Evolutionary conservation across 208 protist genomes (phyloP).

Genomic region (Trypanosoma mega): DNA sequence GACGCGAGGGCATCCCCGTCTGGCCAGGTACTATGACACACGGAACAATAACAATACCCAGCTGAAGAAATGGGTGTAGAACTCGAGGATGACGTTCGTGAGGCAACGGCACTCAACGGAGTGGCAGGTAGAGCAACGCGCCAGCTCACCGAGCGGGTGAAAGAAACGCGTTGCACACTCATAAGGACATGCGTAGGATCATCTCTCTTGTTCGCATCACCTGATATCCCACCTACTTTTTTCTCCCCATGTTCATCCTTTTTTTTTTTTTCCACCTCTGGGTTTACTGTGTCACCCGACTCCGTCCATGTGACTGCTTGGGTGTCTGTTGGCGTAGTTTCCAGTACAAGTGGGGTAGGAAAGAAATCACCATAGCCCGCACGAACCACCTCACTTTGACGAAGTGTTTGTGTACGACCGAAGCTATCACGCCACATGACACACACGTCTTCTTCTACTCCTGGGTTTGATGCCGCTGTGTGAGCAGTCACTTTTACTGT

Average conservation of each 20-base stretch:
- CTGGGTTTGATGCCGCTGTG: constrained; percentile 6
- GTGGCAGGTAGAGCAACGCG: no score
- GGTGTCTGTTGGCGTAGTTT: no score
- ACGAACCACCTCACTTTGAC: constrained; percentile 25
- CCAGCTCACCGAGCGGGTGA: constrained; percentile 58
- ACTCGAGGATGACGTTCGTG: background rate
- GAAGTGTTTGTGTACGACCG: constrained; percentile 24
- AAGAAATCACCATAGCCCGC: constrained; percentile 43
- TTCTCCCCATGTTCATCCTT: background rate
- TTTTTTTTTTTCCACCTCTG: no score
- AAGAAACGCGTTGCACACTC: constrained; percentile 46
- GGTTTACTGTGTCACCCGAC: no score
- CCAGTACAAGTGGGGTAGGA: constrained; percentile 33
- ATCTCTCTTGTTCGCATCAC: background rate
- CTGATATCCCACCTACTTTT: background rate
- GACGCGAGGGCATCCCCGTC: constrained; percentile 11
- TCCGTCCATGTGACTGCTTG: no score
- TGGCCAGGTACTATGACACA: constrained; percentile 47
- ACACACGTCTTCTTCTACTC: constrained; percentile 8
- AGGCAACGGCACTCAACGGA: no score
- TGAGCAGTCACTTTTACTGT: no score
- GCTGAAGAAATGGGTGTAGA: background rate
- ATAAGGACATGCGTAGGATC: constrained; percentile 19
- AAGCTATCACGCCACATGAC: constrained; percentile 30
- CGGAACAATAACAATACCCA: constrained; percentile 37